A percentile compares a stretch with the other conserved stretches of the same genome.
phyloP scores from a whole-genome alignment of 1,284 basidiomycete genomes.

The Pholiota adiposa region DNA sequence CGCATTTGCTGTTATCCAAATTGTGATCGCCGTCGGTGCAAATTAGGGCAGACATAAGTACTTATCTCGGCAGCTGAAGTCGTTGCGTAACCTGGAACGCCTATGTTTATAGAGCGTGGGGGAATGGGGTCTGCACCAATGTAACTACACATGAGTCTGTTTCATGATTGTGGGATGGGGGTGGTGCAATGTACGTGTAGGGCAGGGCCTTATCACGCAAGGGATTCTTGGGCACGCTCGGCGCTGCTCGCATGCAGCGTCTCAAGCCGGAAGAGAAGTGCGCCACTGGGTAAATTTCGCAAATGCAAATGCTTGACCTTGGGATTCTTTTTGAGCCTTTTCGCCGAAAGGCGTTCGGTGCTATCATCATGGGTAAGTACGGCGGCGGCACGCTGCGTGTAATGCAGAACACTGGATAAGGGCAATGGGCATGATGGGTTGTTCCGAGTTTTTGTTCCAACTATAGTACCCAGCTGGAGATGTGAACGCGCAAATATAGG shows the following conservation, averaged over 20 bases:
- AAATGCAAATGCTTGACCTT: background rate
- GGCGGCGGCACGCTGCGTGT: background rate
- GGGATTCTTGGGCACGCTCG: background rate
- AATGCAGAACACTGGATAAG: background rate
- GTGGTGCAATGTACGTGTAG: background rate
- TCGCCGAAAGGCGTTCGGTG: no score
- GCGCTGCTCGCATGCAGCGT: no score
- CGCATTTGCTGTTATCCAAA: background rate
- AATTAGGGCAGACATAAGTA: background rate
- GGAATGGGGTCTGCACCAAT: background rate
- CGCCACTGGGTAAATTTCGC: background rate
- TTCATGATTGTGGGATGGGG: background rate
- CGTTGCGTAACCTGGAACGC: background rate
- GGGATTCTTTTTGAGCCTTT: no score
- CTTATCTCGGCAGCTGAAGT: background rate
- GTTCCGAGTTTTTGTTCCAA: background rate
- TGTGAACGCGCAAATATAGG: background rate
- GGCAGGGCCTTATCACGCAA: background rate
- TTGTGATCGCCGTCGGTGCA: constrained; percentile 7
- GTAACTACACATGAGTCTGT: background rate
- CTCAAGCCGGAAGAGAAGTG: background rate
- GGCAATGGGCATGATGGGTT: background rate
- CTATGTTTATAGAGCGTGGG: background rate
- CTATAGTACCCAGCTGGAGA: background rate
- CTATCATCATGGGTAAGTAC: no score